Conservation (phyloP, 2,329 filamentous ascomycete genomes). For the Didymella arachidicola region DNA sequence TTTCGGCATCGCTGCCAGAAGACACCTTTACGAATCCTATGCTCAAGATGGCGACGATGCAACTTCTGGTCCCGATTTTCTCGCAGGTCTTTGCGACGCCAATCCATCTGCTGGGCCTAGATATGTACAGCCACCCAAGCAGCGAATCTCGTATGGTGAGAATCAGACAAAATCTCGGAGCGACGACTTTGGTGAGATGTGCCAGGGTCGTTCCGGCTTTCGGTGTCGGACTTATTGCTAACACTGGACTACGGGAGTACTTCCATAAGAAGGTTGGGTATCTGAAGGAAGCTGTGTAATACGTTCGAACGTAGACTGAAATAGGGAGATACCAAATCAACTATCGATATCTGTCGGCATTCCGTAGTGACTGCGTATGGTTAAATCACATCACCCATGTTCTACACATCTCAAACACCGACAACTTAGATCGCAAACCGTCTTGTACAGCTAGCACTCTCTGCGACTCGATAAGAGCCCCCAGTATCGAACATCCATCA, state of each 20-base stretch:
- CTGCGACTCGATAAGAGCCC: neutral
- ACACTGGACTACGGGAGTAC: slow-evolving; percentile 32
- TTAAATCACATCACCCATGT: neutral
- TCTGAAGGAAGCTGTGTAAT: slow-evolving; percentile 1
- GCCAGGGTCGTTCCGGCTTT: slow-evolving; percentile 42
- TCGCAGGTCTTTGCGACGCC: slow-evolving; percentile 41
- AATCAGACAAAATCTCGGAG: slow-evolving; percentile 27
- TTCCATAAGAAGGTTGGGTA: slow-evolving; percentile 25
- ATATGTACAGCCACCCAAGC: slow-evolving; percentile 32
- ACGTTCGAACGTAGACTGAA: neutral
- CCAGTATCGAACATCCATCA: neutral
- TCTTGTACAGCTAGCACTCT: neutral
- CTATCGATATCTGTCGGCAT: neutral
- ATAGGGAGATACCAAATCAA: neutral
- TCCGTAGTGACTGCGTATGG: neutral
- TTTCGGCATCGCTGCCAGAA: slow-evolving; percentile 31
- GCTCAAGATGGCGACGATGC: slow-evolving; percentile 33
- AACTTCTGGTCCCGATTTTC: slow-evolving; percentile 40
- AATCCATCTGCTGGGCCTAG: slow-evolving; percentile 38
- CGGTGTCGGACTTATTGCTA: slow-evolving; percentile 37
- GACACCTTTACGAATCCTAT: slow-evolving; percentile 26
- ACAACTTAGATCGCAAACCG: slow-evolving; percentile 4
- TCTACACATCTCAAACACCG: neutral
- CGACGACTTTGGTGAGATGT: slow-evolving; percentile 38
- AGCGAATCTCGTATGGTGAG: slow-evolving; percentile 18